Conservation (phyloP, 805 yeast genomes). For the Yarrowia divulgata region DNA sequence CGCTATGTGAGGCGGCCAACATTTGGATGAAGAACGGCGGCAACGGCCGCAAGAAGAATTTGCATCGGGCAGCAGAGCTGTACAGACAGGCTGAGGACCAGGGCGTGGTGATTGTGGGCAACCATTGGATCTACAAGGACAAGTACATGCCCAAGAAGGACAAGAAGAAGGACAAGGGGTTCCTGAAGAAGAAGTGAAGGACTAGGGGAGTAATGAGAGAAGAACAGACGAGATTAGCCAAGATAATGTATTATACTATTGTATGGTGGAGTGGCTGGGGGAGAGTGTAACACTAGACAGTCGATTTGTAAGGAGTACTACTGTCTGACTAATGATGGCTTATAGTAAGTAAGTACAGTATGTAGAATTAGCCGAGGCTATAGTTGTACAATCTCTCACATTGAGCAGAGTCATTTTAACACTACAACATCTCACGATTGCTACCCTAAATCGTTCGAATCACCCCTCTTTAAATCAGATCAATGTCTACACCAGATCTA, state of each 20-base stretch:
- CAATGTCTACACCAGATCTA: no score
- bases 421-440: no score
- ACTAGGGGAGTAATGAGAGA: constrained; percentile 8
- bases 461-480: no score
- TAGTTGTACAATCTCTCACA: no score
- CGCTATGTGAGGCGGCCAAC: constrained; percentile 72
- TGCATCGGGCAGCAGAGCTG: constrained; percentile 71
- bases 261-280: neutral
- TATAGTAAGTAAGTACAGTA: no score
- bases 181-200: constrained; percentile 39
- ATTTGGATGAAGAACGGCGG: constrained; percentile 67
- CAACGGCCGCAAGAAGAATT: constrained; percentile 62
- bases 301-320: no score
- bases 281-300: no score
- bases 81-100: constrained; percentile 67
- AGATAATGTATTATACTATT: constrained; percentile 12
- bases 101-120: constrained; percentile 69
- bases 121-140: constrained; percentile 77
- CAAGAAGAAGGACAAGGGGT: constrained; percentile 40
- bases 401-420: no score
- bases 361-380: no score
- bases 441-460: no score
- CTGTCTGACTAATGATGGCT: no score
- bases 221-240: neutral
- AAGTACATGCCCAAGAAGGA: constrained; percentile 57